A percentile compares a stretch with the other conserved stretches of the same genome.
Evolutionary conservation across 169 alveolate species (phyloP).

Genomic region (Amoebophrya sp.): DNA sequence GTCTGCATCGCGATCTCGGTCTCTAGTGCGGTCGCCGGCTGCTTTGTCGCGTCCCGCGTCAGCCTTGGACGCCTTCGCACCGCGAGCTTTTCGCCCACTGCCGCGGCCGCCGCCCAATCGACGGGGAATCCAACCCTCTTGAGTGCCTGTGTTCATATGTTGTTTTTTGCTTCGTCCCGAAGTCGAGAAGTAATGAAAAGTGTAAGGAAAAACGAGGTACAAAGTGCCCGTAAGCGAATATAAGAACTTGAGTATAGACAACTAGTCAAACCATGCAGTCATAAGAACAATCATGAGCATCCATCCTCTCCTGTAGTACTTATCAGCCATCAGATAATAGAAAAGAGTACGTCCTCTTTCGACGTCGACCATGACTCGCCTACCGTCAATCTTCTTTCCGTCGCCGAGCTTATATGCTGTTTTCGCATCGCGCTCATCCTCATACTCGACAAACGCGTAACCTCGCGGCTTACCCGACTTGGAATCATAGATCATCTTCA

Average conservation of each 20-base stretch:
- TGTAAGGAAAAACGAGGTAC: neutral
- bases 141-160: neutral
- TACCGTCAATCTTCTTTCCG: conserved; percentile 84
- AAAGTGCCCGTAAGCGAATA: no score
- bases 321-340: no score
- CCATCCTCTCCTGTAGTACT: no score
- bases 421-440: conserved; percentile 67
- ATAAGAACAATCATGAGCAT: no score
- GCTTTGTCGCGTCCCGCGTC: neutral
- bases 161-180: no score
- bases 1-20: conserved; percentile 25
- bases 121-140: conserved; percentile 84
- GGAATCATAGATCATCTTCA: conserved; percentile 58
- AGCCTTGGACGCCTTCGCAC: conserved; percentile 34
- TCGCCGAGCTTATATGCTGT: conserved; percentile 82
- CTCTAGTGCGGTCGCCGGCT: conserved; percentile 22
- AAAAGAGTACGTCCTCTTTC: conserved; percentile 93
- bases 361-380: conserved; percentile 84
- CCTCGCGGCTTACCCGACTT: conserved; percentile 84
- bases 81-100: conserved; percentile 23
- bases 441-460: conserved; percentile 91
- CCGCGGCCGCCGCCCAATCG: conserved; percentile 94
- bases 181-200: neutral
- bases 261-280: no score
- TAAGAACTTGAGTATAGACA: neutral